phyloP scores from a whole-genome alignment of 2,329 filamentous ascomycete genomes.

The Penicillium sp. region DNA sequence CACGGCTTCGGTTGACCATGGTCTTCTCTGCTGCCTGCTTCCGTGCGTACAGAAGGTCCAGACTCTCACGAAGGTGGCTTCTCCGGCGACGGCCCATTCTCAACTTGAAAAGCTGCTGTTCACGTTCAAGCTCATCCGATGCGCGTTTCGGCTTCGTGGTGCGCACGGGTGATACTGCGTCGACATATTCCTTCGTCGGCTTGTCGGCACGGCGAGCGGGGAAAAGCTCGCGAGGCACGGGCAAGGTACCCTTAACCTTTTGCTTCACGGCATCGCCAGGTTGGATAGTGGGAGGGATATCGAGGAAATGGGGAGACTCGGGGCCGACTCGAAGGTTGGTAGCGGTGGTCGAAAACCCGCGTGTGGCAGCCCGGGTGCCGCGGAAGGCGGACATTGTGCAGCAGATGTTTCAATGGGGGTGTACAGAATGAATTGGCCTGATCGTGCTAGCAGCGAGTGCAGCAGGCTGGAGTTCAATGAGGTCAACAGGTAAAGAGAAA shows the following conservation, averaged over 20 bases:
- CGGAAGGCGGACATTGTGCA: constrained; percentile 43
- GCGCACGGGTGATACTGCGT: constrained; percentile 62
- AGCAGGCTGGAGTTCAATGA: neutral
- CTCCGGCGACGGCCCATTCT: constrained; percentile 74
- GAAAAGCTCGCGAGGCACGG: constrained; percentile 82
- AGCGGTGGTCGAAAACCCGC: constrained; percentile 43
- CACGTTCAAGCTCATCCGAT: constrained; percentile 25
- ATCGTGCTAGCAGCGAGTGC: neutral
- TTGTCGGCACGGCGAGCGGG: constrained; percentile 64
- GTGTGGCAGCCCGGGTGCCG: constrained; percentile 41
- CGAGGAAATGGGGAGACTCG: constrained; percentile 86
- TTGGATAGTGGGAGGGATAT: constrained; percentile 77
- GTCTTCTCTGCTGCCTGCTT: constrained; percentile 54
- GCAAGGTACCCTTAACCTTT: constrained; percentile 75
- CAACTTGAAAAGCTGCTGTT: constrained; percentile 67
- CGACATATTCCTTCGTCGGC: constrained; percentile 63
- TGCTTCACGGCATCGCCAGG: constrained; percentile 58
- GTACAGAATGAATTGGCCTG: neutral
- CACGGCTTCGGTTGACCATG: constrained; percentile 47
- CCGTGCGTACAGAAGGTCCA: constrained; percentile 70
- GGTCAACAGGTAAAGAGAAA: too few relatives aligned
- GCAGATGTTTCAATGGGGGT: neutral
- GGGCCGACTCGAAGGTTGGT: constrained; percentile 55
- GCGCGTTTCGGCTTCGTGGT: constrained; percentile 22
- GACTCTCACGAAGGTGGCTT: constrained; percentile 70